A percentile compares a stretch with the other conserved stretches of the same genome.
Conservation (phyloP, 306 rosid species). For the barrel medic (Medicago truncatula) region MtrunA17r5.0-ANR NC_053044.1:37559501-37560000, state of each 20-base stretch:
- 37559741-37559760: background rate
- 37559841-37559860: background rate
- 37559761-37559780: background rate
- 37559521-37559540: conserved; percentile 91
- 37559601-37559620: background rate
- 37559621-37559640: conserved; percentile 2
- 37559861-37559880: background rate
- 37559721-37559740: background rate
- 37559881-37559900: too few relatives aligned
- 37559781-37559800: background rate
- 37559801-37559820: background rate
- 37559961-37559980: too few relatives aligned
- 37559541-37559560: conserved; percentile 78
- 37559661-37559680: conserved; percentile 13
- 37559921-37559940: too few relatives aligned
- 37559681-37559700: background rate
- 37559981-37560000: too few relatives aligned
- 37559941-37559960: too few relatives aligned
- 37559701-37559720: conserved; percentile 7
- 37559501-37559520: conserved; percentile 85
- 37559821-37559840: background rate
- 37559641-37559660: background rate
- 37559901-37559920: too few relatives aligned
- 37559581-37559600: conserved; percentile 38
- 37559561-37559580: conserved; percentile 42